A percentile compares a stretch with the other conserved stretches of the same genome.
These are phyloP conservation scores for Xylaria sp. DNA, from an alignment of 2,329 filamentous ascomycete species.

Conservation along the genomic window DNA sequence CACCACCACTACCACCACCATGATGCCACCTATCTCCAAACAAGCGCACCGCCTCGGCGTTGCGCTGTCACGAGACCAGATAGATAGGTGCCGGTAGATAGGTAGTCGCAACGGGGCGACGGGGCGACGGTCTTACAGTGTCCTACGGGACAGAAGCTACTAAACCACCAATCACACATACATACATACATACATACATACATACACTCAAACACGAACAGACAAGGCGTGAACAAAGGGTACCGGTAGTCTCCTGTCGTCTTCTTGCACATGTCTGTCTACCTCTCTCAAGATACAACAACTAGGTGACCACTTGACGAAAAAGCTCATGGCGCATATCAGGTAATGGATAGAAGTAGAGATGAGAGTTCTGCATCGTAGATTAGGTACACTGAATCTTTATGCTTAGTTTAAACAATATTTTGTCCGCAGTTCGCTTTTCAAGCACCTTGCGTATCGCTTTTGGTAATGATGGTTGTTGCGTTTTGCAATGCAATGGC, in stretches of 20 bases:
- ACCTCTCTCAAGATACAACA: not conserved
- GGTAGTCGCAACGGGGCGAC: too few relatives aligned
- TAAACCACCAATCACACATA: not conserved
- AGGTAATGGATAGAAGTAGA: conserved; percentile 18
- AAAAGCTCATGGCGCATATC: not conserved
- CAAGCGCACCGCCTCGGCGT: not conserved
- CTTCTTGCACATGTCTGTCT: not conserved
- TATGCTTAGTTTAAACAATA: conserved; percentile 3
- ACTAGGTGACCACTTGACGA: not conserved
- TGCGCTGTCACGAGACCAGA: not conserved
- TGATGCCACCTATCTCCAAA: too few relatives aligned
- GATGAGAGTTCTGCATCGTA: conserved; percentile 28
- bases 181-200: not conserved
- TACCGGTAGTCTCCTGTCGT: too few relatives aligned
- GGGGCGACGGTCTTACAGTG: too few relatives aligned
- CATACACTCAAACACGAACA: not conserved
- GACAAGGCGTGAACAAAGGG: not conserved
- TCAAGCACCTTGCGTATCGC: not conserved
- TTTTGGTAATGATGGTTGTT: conserved; percentile 11
- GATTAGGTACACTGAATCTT: conserved; percentile 13
- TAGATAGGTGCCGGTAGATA: too few relatives aligned
- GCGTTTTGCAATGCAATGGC: conserved; percentile 28
- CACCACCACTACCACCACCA: too few relatives aligned
- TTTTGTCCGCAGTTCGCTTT: not conserved
- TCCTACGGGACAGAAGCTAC: too few relatives aligned